Evolutionary conservation across 768 basidiomycete species (phyloP).

Genomic region (Dictyophora rubrovolvata): DNA sequence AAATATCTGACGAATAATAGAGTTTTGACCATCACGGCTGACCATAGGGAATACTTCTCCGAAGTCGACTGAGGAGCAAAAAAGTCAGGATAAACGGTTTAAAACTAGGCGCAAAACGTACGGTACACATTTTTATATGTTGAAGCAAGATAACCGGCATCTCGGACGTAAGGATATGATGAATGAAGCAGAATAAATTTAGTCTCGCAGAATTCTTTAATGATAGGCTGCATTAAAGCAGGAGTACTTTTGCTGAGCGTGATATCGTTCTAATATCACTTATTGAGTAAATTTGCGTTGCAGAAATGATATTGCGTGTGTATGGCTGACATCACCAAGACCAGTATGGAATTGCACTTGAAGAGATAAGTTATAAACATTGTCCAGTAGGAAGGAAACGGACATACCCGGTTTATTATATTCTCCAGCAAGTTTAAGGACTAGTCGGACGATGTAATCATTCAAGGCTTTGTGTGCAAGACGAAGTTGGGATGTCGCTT

Average conservation of each 20-base stretch:
- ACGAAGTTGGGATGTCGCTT: slow-evolving; percentile 33
- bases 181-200: slow-evolving; percentile 63
- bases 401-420: slow-evolving; percentile 49
- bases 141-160: slow-evolving; percentile 67
- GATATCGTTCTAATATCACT: slow-evolving; percentile 38
- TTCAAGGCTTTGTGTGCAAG: slow-evolving; percentile 55
- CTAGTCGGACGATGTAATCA: slow-evolving; percentile 50
- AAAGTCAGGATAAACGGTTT: not conserved
- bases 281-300: not conserved
- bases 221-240: slow-evolving; percentile 55
- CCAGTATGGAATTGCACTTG: slow-evolving; percentile 82
- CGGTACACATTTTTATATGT: slow-evolving; percentile 62
- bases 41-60: slow-evolving; percentile 68
- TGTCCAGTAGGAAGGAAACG: not conserved
- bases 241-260: slow-evolving; percentile 48
- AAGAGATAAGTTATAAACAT: not conserved
- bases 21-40: slow-evolving; percentile 51
- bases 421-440: slow-evolving; percentile 42
- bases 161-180: slow-evolving; percentile 68
- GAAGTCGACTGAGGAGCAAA: slow-evolving; percentile 41
- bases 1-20: slow-evolving; percentile 49
- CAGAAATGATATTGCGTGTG: not conserved
- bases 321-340: slow-evolving; percentile 42
- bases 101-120: slow-evolving; percentile 1
- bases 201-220: slow-evolving; percentile 50